These are phyloP conservation scores for Hypoxylon trugodes DNA, from an alignment of 495 filamentous ascomycete species.

Conservation along the genomic window DNA sequence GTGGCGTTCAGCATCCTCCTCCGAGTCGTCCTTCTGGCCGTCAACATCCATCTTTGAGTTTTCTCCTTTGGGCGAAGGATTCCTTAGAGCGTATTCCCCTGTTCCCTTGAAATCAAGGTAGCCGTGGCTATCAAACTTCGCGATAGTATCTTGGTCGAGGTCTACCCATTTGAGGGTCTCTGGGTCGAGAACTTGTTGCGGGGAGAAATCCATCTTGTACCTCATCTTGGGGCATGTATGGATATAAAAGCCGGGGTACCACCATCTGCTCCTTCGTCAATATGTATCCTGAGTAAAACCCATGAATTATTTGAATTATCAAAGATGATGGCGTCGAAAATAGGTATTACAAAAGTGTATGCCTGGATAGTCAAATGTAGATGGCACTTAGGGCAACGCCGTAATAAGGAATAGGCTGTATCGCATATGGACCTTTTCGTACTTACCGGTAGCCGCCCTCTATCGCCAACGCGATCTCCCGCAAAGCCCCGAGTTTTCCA, in stretches of 20 bases:
- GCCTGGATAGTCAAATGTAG: not conserved
- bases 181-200: conserved; percentile 85
- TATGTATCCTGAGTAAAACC: too few relatives aligned
- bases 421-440: conserved; percentile 44
- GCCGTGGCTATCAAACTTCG: conserved; percentile 68
- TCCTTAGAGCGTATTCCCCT: conserved; percentile 47
- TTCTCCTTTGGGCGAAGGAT: conserved; percentile 24
- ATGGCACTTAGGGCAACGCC: not conserved
- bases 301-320: too few relatives aligned
- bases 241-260: conserved; percentile 62
- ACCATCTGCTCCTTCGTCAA: conserved; percentile 46
- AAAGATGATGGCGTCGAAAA: too few relatives aligned
- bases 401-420: too few relatives aligned
- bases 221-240: conserved; percentile 62
- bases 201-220: conserved; percentile 89
- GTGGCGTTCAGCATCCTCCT: conserved; percentile 36
- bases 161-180: conserved; percentile 78
- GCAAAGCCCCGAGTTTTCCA: conserved; percentile 87
- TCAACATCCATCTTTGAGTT: conserved; percentile 48
- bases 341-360: not conserved
- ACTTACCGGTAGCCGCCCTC: conserved; percentile 71
- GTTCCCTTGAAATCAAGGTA: conserved; percentile 71
- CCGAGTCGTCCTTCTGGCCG: conserved; percentile 11
- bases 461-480: conserved; percentile 80
- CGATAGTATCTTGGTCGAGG: conserved; percentile 71